Evolutionary conservation across 768 basidiomycete genomes (phyloP).

Genomic region (Cyclocybe aegerita): DNA sequence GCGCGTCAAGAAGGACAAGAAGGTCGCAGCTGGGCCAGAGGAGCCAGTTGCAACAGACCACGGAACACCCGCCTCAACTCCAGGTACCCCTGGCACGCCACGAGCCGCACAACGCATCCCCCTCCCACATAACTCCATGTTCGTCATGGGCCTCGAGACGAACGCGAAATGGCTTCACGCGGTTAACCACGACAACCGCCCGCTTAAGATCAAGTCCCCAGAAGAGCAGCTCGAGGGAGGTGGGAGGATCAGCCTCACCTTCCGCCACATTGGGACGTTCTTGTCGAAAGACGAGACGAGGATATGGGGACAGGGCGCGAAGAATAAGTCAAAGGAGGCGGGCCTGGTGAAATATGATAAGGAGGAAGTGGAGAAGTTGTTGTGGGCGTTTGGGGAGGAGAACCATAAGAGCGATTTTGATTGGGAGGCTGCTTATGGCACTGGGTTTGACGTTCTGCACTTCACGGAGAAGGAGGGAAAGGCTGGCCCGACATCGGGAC

Average conservation of each 20-base stretch:
- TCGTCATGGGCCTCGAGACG: constrained; percentile 73
- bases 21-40: background rate
- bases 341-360: constrained; percentile 52
- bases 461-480: constrained; percentile 23
- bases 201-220: constrained; percentile 45
- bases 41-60: background rate
- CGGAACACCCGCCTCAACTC: background rate
- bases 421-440: constrained; percentile 66
- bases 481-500: too few species aligned
- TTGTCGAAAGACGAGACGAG: constrained; percentile 36
- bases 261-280: constrained; percentile 78
- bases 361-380: constrained; percentile 46
- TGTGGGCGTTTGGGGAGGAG: constrained; percentile 71
- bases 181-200: constrained; percentile 76
- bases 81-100: constrained; percentile 19
- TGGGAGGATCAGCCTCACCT: constrained; percentile 77
- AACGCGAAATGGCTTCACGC: constrained; percentile 77
- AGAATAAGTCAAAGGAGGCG: constrained; percentile 57
- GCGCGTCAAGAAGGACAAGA: constrained; percentile 57
- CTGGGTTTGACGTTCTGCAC: constrained; percentile 71
- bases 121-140: constrained; percentile 81
- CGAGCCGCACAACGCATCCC: constrained; percentile 61
- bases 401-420: constrained; percentile 70
- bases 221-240: constrained; percentile 56
- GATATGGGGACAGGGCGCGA: constrained; percentile 78